Conservation (phyloP, 108 stramenopile species). For the Epipyxis sp. region DNA sequence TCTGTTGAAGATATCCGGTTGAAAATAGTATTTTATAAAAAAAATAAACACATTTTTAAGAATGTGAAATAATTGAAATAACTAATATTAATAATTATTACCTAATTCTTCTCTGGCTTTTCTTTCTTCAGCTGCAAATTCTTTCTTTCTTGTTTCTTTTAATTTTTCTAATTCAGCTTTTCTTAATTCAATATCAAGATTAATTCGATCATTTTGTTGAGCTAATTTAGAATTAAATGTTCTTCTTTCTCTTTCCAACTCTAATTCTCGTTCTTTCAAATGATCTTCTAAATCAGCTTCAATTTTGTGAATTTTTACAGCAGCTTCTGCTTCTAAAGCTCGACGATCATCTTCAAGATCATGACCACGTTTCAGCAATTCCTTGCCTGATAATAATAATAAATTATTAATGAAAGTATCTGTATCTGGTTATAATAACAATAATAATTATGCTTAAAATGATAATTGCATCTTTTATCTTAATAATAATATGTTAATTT, state of each 20-base stretch:
- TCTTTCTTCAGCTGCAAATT: constrained; percentile 45
- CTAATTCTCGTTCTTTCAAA: constrained; percentile 47
- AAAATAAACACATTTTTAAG: too few species aligned
- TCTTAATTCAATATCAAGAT: constrained; percentile 51
- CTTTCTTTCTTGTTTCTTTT: constrained; percentile 38
- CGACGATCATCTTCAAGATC: constrained; percentile 41
- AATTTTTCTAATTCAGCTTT: constrained; percentile 51
- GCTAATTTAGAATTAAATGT: constrained; percentile 36
- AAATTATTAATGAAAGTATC: too few species aligned
- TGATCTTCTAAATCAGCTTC: constrained; percentile 51
- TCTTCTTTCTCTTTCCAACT: constrained; percentile 47
- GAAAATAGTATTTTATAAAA: too few species aligned
- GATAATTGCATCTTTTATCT: too few species aligned
- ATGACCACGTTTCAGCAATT: constrained; percentile 32
- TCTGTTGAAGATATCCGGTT: too few species aligned
- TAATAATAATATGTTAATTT: background rate
- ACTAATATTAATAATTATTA: too few species aligned
- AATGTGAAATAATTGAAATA: too few species aligned
- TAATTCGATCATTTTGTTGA: constrained; percentile 34
- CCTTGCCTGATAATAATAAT: too few species aligned
- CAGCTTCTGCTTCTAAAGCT: constrained; percentile 56
- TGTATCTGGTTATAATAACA: background rate
- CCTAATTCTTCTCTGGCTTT: constrained; percentile 50
- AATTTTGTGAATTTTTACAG: constrained; percentile 55
- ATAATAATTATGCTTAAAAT: too few species aligned